A percentile compares a stretch with the other conserved stretches of the same genome.
Evolutionary conservation across 495 filamentous ascomycete species (phyloP).

Genomic region (Penicillium paradoxum): DNA sequence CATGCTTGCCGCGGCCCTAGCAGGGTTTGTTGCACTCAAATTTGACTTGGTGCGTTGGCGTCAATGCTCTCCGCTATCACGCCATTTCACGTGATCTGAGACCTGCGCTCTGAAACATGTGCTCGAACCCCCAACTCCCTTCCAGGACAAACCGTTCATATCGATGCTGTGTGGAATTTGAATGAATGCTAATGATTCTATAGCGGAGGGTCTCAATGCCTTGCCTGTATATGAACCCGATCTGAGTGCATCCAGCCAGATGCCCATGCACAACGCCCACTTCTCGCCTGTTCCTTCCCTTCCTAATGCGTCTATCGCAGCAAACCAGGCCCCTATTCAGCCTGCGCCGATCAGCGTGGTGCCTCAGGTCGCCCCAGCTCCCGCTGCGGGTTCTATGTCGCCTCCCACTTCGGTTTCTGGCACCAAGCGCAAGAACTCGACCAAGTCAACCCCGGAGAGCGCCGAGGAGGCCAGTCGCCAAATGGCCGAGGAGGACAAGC

Average conservation of each 20-base stretch:
- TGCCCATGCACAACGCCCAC: constrained; percentile 28
- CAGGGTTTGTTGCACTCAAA: constrained; percentile 8
- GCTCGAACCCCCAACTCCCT: neutral
- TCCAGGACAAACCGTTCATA: constrained; percentile 9
- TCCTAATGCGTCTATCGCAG: constrained; percentile 13
- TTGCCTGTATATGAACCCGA: constrained; percentile 34
- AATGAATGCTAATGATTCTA: constrained; percentile 14
- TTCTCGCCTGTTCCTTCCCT: constrained; percentile 23
- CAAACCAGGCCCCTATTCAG: constrained; percentile 21
- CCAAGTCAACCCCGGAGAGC: constrained; percentile 30
- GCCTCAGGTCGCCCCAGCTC: constrained; percentile 17
- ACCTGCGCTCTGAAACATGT: no score
- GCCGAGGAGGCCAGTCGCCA: constrained; percentile 53
- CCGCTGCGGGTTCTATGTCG: constrained; percentile 12
- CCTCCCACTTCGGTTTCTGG: constrained; percentile 19
- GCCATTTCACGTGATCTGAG: constrained; percentile 41
- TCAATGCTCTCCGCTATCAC: constrained; percentile 29
- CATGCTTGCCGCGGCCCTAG: constrained; percentile 13
- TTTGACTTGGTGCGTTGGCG: constrained; percentile 22
- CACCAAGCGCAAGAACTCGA: constrained; percentile 39
- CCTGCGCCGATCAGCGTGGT: constrained; percentile 20
- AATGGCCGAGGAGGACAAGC: constrained; percentile 95
- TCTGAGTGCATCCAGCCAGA: constrained; percentile 25
- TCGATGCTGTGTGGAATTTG: constrained; percentile 4
- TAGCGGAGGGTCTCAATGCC: constrained; percentile 33